Base-by-base conservation (phyloP, 176 grass and related monocot genomes). In the Elaeis guineensis region DNA sequence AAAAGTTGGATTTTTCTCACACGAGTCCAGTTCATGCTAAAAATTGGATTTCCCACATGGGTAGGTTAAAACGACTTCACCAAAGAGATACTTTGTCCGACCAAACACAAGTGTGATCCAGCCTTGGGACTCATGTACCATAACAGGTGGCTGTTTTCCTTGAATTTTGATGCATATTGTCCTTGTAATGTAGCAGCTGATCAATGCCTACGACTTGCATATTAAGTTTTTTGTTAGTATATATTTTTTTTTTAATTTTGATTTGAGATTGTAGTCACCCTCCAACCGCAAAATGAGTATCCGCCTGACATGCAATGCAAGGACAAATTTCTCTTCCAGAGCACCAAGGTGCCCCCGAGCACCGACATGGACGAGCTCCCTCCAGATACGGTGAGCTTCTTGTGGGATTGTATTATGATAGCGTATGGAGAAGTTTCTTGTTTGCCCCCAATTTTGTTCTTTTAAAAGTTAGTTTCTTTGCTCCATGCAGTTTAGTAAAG, bases 51-150 rank as follows among this genome's bases (percentile, higher is more conserved):
- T 25, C 26, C 24, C 39, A 19, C 25, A 24, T 74, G 53, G 44
- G 23, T 80, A 97, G 92, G 92, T 97, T 30, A 97, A 97, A 81
- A 97, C 87, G 5, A 97, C 92, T 22, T 97, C 92, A 48, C 92
- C 92, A 17, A 97, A 80, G 76, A 97, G 91, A 51, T 97, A 97
- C 70, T 97, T 97, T 55, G 92, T 97, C 57, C 80, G 92, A 57
- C 92, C 92, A 16, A 97, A 91, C 65, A 76, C 92, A 12, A 84
- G 65, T 69, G 79, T 97, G 26, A 75, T 97, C 35, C 92, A 85
- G 58, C 92, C 92, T 24, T 97, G 92, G 92, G 92, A 97, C 79
- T 91, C 92, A 25, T 97, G 83, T 72, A 91, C 75, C 17, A 77
- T 97, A 67, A 97, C 78, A 72, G 86, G 92, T 91, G 70, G 69